phyloP scores from a whole-genome alignment of 2,329 filamentous ascomycete genomes.

The Neobulgaria alba region DNA sequence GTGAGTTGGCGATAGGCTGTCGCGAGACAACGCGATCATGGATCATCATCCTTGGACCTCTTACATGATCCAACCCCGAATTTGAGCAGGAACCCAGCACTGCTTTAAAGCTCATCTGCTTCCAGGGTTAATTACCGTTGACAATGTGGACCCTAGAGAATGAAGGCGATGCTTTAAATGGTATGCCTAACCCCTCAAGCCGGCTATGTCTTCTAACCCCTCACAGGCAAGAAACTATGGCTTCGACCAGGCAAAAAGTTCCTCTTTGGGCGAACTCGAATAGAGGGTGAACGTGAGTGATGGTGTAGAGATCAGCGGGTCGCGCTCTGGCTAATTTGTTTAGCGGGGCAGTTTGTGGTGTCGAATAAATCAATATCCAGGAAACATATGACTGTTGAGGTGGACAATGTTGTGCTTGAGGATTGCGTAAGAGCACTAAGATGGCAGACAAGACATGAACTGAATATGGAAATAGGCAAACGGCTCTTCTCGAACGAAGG shows the following conservation, averaged over 20 bases:
- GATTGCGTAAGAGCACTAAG: slow-evolving; percentile 52
- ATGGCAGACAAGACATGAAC: slow-evolving; percentile 3
- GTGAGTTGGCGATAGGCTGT: too few relatives aligned
- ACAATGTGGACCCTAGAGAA: slow-evolving; percentile 47
- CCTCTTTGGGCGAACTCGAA: slow-evolving; percentile 71
- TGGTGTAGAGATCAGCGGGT: not conserved
- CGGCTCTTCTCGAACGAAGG: slow-evolving; percentile 43
- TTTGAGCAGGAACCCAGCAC: too few relatives aligned
- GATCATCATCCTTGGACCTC: too few relatives aligned
- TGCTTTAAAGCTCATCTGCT: too few relatives aligned
- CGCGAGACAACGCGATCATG: too few relatives aligned
- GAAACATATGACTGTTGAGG: slow-evolving; percentile 73
- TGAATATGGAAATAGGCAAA: slow-evolving; percentile 15
- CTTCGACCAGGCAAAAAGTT: slow-evolving; percentile 77
- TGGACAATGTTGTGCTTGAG: slow-evolving; percentile 55
- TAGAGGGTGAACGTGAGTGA: slow-evolving; percentile 50
- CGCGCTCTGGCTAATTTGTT: not conserved
- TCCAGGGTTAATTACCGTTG: too few relatives aligned
- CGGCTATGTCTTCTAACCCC: slow-evolving; percentile 1
- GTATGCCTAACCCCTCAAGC: slow-evolving; percentile 25
- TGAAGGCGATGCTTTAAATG: slow-evolving; percentile 43
- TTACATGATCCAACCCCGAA: too few relatives aligned
- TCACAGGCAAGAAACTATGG: slow-evolving; percentile 65
- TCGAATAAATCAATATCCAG: slow-evolving; percentile 78
- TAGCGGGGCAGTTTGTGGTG: slow-evolving; percentile 58